Base-by-base conservation (phyloP, 805 yeast species). In the Kodamaea jinghongensis region DNA sequence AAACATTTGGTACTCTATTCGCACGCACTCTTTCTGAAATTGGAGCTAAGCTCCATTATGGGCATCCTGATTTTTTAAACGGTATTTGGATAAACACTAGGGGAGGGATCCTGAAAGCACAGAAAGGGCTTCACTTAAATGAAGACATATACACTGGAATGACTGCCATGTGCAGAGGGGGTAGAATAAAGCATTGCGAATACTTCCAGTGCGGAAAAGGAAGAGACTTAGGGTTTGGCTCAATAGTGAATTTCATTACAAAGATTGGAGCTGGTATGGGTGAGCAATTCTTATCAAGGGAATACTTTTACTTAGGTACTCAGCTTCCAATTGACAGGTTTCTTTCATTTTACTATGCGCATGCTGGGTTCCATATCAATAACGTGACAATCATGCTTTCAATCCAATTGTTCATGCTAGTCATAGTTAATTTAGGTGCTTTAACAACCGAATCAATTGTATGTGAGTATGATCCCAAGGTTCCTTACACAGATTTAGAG, bases 181-280 rank as follows among this genome's bases (percentile, higher is more conserved):
- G 97, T 1, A 73, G 91, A 50, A 90, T 90, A 45, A 90, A 90
- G 65, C 98, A 91, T 60, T 86, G 96, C 62, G 98, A 91, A 56
- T 91, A 84, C 62, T 89, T 81, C 63, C 98, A 91, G 61, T 91
- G 98, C 64, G 98, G 98, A 23, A 91, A 91, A 60, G 98, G 98
- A 0, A 75, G 98, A 60, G 98, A 91, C 67, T 67, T 91, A 40
- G 98, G 98, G 2, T 91, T 91, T 64, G 84, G 89, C 1, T 86
- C 96, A 0, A 89, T 91, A 48, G 70, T 91, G 50, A 91, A 90
- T 56, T 91, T 91, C 67, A 91, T 96, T 0, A 84, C 96, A 2
- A 91, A 91, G 65, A 90, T 91, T 57, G 98, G 98, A 2, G 93
- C 96, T 31, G 98, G 98, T 36, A 91, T 91, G 98, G 98, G 98